These are phyloP conservation scores for Babesia ovata DNA, from an alignment of 169 alveolate species.

Conservation along the genomic window DNA sequence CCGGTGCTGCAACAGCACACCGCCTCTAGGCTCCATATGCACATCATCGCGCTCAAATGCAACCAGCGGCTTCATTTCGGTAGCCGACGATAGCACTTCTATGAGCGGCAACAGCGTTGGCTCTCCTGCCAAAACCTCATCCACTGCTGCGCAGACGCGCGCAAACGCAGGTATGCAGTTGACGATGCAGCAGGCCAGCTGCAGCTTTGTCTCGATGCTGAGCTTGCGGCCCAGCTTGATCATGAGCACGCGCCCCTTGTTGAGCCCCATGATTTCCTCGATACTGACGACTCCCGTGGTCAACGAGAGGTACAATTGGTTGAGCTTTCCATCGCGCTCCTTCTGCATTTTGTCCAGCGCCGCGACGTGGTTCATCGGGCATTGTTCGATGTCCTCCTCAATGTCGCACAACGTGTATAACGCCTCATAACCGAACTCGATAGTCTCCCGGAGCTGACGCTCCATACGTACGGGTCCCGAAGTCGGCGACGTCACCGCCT, in stretches of 20 bases:
- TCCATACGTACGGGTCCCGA: slow-evolving; percentile 22
- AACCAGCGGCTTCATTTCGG: slow-evolving; percentile 47
- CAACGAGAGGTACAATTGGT: slow-evolving; percentile 42
- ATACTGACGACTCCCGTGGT: slow-evolving; percentile 36
- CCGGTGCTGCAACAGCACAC: slow-evolving; percentile 24
- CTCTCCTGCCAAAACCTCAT: slow-evolving; percentile 25
- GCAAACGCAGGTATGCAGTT: slow-evolving; percentile 13
- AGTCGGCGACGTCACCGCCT: not conserved
- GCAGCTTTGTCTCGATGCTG: slow-evolving; percentile 60
- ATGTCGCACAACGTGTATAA: slow-evolving; percentile 59
- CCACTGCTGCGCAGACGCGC: slow-evolving; percentile 44
- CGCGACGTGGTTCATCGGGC: slow-evolving; percentile 73
- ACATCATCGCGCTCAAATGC: slow-evolving; percentile 44
- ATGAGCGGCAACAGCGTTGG: slow-evolving; percentile 16
- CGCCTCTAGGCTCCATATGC: not conserved
- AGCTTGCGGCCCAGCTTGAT: slow-evolving; percentile 62
- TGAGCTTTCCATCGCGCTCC: slow-evolving; percentile 59
- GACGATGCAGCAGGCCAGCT: slow-evolving; percentile 43
- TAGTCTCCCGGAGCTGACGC: slow-evolving; percentile 39
- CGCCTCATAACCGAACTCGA: slow-evolving; percentile 63
- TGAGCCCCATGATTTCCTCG: slow-evolving; percentile 42
- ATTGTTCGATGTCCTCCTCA: slow-evolving; percentile 66
- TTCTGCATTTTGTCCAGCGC: slow-evolving; percentile 70
- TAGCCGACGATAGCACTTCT: slow-evolving; percentile 18
- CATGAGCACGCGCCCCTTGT: slow-evolving; percentile 60